Evolutionary conservation across 1,139 yeast genomes (phyloP).

Genomic region (Taphrina flavorubra): DNA sequence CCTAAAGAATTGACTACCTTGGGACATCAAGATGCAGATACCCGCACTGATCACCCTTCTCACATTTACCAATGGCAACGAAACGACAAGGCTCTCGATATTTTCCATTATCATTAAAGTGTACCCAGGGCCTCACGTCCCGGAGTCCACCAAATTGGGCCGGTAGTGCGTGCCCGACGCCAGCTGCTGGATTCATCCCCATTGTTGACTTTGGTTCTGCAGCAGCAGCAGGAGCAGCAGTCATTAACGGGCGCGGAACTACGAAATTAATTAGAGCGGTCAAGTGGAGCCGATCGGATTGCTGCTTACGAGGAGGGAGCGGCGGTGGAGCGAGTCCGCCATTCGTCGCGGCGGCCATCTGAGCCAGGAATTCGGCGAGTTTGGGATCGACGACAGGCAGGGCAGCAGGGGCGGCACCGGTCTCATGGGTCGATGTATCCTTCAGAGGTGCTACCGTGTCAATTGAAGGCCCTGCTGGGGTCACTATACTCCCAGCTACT

Average conservation of each 20-base stretch:
- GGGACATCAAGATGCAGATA: slow-evolving; percentile 32
- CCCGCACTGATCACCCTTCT: slow-evolving; percentile 31
- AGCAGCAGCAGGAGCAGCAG: not conserved
- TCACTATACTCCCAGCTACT: too few species aligned
- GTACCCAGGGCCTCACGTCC: slow-evolving; percentile 40
- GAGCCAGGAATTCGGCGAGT: slow-evolving; percentile 21
- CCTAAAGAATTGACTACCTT: too few species aligned
- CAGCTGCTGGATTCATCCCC: not conserved
- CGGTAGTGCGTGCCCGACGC: slow-evolving; percentile 3
- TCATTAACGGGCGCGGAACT: slow-evolving; percentile 3
- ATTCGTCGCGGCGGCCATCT: slow-evolving; percentile 20
- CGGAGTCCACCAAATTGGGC: slow-evolving; percentile 8
- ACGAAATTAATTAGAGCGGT: not conserved
- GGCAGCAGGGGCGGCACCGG: not conserved
- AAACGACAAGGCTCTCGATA: slow-evolving; percentile 33
- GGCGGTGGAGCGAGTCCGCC: slow-evolving; percentile 29
- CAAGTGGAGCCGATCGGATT: not conserved
- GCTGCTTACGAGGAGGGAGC: slow-evolving; percentile 16
- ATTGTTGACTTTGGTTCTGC: slow-evolving; percentile 4
- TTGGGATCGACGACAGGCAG: slow-evolving; percentile 10
- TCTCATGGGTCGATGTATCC: not conserved
- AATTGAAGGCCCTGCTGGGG: not conserved
- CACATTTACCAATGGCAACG: slow-evolving; percentile 29
- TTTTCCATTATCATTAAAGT: slow-evolving; percentile 25
- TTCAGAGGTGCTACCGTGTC: slow-evolving; percentile 1